A percentile compares a stretch with the other conserved stretches of the same genome.
Evolutionary conservation across 2,329 filamentous ascomycete genomes (phyloP).

Genomic region (Calonectria pauciramosa): DNA sequence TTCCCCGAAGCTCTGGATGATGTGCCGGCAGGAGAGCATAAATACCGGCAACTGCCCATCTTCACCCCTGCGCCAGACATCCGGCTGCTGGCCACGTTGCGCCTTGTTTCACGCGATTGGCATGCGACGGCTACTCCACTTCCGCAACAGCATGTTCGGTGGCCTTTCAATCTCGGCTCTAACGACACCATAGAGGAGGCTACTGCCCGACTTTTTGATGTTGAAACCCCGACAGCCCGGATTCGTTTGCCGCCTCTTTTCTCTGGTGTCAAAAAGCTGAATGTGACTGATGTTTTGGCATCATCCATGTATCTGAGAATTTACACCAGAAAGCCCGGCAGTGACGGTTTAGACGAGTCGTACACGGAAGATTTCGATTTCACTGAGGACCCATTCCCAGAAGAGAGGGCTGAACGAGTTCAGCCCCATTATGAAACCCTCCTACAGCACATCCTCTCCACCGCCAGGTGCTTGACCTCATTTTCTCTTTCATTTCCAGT

Average conservation of each 20-base stretch:
- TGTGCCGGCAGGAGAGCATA: neutral
- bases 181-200: too few species aligned
- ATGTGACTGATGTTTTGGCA: neutral
- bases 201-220: neutral
- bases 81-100: neutral
- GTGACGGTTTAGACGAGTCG: neutral
- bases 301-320: neutral
- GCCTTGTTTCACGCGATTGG: slow-evolving; percentile 12
- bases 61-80: neutral
- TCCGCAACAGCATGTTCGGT: neutral
- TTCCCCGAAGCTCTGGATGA: neutral
- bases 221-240: neutral
- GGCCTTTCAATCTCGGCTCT: neutral
- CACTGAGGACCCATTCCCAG: neutral
- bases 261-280: neutral
- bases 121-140: neutral
- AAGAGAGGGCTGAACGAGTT: neutral
- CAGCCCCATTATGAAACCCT: neutral
- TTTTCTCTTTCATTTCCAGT: neutral
- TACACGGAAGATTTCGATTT: neutral
- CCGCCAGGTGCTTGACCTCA: neutral
- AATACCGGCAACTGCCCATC: neutral
- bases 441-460: neutral
- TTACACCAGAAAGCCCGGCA: neutral
- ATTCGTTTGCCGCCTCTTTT: neutral